Evolutionary conservation across 257 asterid species (phyloP).

Genomic region (Leonotis leonurus): DNA sequence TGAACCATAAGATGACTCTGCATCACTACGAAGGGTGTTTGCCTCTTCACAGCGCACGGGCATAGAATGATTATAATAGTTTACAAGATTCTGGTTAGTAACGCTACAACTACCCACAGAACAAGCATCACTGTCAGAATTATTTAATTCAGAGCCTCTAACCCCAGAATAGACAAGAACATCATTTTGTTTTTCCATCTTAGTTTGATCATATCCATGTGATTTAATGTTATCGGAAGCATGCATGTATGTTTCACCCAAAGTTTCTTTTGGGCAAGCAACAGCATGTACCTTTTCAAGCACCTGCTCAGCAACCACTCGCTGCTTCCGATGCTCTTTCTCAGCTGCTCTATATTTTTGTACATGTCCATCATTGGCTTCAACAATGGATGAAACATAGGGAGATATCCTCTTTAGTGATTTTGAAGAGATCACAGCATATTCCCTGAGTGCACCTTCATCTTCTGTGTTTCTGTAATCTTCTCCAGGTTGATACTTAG

Average conservation of each 20-base stretch:
- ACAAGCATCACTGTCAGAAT: slow-evolving; percentile 55
- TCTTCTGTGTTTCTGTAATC: slow-evolving; percentile 10
- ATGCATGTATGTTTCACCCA: slow-evolving; percentile 57
- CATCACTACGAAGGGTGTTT: slow-evolving; percentile 46
- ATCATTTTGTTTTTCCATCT: no score
- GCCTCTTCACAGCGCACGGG: slow-evolving; percentile 28
- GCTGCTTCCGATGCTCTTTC: slow-evolving; percentile 33
- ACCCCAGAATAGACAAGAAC: no score
- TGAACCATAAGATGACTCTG: slow-evolving; percentile 51
- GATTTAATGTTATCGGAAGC: slow-evolving; percentile 42
- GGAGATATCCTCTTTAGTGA: slow-evolving; percentile 49
- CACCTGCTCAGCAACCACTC: slow-evolving; percentile 27
- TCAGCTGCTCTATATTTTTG: slow-evolving; percentile 38
- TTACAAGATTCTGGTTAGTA: slow-evolving; percentile 27
- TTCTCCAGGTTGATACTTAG: slow-evolving; percentile 19
- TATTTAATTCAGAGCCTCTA: slow-evolving; percentile 37
- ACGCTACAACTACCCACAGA: slow-evolving; percentile 88
- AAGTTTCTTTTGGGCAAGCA: slow-evolving; percentile 50
- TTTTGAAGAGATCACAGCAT: slow-evolving; percentile 33
- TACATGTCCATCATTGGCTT: slow-evolving; percentile 30
- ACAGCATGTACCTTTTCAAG: slow-evolving; percentile 69
- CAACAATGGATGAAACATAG: slow-evolving; percentile 37
- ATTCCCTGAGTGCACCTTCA: slow-evolving; percentile 24
- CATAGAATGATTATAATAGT: slow-evolving; percentile 19
- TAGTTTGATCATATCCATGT: slow-evolving; percentile 38